Conservation (phyloP, 1,284 basidiomycete species). For the Melampsora abietis-canadensis region DNA sequence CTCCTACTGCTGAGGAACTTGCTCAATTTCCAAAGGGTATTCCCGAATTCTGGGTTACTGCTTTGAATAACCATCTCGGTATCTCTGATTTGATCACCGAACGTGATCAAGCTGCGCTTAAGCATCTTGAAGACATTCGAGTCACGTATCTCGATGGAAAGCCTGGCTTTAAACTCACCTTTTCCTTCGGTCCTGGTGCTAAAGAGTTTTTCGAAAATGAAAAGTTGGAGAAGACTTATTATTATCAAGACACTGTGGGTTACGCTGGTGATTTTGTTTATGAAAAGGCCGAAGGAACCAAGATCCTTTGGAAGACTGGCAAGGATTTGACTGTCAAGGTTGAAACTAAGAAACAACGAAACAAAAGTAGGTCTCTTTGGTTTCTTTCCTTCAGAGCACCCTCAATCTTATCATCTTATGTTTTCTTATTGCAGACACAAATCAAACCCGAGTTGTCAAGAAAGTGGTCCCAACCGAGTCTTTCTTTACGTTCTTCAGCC, state of each 20-base stretch:
- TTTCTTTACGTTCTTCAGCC: conserved; percentile 42
- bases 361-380: conserved; percentile 40
- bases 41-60: conserved; percentile 41
- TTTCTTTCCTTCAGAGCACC: neutral
- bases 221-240: conserved; percentile 43
- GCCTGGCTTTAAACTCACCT: conserved; percentile 41
- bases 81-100: conserved; percentile 43
- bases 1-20: conserved; percentile 36
- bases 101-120: conserved; percentile 39
- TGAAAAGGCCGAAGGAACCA: conserved; percentile 42
- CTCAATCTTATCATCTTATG: neutral
- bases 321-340: conserved; percentile 43
- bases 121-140: conserved; percentile 40
- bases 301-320: conserved; percentile 40
- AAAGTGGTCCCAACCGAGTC: conserved; percentile 43
- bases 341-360: conserved; percentile 41
- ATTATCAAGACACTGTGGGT: conserved; percentile 42
- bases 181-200: conserved; percentile 34
- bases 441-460: conserved; percentile 41
- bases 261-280: conserved; percentile 43
- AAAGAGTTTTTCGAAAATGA: conserved; percentile 42
- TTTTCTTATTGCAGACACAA: conserved; percentile 27
- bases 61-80: conserved; percentile 34
- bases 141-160: conserved; percentile 40
- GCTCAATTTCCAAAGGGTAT: conserved; percentile 35